A percentile compares a stretch with the other conserved stretches of the same genome.
These are phyloP conservation scores for Copromyces sp. DNA, from an alignment of 495 filamentous ascomycete species.

Conservation along the genomic window DNA sequence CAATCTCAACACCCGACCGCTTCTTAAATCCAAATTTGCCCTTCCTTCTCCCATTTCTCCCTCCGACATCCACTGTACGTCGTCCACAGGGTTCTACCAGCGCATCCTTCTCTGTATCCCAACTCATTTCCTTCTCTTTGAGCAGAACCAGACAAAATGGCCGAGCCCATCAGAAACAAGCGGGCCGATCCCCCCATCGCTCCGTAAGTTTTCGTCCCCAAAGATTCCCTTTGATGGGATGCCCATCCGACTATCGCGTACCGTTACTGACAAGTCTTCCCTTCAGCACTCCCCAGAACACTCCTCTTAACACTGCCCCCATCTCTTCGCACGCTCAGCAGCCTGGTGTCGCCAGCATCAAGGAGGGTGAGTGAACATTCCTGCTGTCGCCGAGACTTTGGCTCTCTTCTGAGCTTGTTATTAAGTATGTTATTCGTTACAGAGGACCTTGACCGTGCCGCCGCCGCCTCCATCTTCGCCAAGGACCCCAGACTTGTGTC, in stretches of 20 bases:
- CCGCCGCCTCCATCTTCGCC: constrained; percentile 85
- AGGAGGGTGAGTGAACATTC: constrained; percentile 64
- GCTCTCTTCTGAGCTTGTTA: not conserved
- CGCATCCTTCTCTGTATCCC: not conserved
- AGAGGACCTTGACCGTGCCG: constrained; percentile 85
- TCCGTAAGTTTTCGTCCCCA: constrained; percentile 44
- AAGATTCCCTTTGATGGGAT: not conserved
- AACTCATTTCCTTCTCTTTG: constrained; percentile 4
- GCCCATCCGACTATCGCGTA: not conserved
- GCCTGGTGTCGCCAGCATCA: constrained; percentile 88
- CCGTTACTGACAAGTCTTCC: constrained; percentile 18
- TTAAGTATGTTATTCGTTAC: constrained; percentile 11
- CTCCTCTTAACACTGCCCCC: constrained; percentile 84
- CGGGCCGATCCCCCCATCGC: constrained; percentile 71
- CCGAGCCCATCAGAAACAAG: constrained; percentile 86
- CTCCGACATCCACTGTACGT: not conserved
- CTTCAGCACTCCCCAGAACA: constrained; percentile 87
- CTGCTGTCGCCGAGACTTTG: constrained; percentile 18
- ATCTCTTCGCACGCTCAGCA: constrained; percentile 97
- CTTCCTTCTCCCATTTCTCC: not conserved
- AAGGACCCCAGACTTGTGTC: constrained; percentile 85
- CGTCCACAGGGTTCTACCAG: not conserved
- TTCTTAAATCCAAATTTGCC: not conserved
- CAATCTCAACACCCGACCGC: not conserved
- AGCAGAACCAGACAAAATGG: constrained; percentile 45